phyloP scores from a whole-genome alignment of 1,284 basidiomycete species.

The Cryptococcus floricola region DNA sequence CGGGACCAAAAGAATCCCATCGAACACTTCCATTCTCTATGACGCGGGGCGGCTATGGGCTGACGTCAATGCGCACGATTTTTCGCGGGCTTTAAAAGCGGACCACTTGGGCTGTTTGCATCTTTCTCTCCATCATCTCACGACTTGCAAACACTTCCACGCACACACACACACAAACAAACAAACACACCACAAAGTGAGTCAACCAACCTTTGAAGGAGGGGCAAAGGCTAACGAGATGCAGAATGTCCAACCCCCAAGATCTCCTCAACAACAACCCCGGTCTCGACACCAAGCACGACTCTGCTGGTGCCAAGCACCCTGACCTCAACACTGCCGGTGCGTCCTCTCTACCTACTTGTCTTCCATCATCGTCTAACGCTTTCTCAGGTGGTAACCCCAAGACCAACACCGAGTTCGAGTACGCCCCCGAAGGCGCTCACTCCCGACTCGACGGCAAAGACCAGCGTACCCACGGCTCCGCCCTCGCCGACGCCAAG shows the following conservation, averaged over 20 bases:
- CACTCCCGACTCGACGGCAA: slow-evolving; percentile 35
- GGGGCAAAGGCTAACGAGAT: neutral
- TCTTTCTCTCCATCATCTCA: neutral
- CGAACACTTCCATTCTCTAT: too few species aligned
- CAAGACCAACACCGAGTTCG: slow-evolving; percentile 31
- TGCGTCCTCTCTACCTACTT: slow-evolving; percentile 6
- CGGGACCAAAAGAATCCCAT: too few species aligned
- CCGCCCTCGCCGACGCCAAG: slow-evolving; percentile 30
- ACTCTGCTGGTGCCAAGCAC: slow-evolving; percentile 27
- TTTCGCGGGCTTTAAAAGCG: too few species aligned
- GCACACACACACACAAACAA: slow-evolving; percentile 2
- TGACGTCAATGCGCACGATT: too few species aligned
- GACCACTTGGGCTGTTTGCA: neutral
- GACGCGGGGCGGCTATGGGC: too few species aligned
- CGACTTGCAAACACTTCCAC: neutral
- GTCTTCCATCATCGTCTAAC: neutral
- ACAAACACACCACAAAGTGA: slow-evolving; percentile 8
- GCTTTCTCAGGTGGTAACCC: slow-evolving; percentile 25
- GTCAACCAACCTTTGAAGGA: neutral
- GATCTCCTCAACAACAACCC: slow-evolving; percentile 12
- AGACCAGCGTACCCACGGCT: slow-evolving; percentile 32
- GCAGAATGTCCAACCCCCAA: slow-evolving; percentile 10
- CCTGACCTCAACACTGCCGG: slow-evolving; percentile 14
- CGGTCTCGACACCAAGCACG: slow-evolving; percentile 18
- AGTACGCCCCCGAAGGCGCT: slow-evolving; percentile 26